Evolutionary conservation across 495 filamentous ascomycete genomes (phyloP), one percentile per base, ranked within the genome.

Genomic region (Podospora sp.): DNA sequence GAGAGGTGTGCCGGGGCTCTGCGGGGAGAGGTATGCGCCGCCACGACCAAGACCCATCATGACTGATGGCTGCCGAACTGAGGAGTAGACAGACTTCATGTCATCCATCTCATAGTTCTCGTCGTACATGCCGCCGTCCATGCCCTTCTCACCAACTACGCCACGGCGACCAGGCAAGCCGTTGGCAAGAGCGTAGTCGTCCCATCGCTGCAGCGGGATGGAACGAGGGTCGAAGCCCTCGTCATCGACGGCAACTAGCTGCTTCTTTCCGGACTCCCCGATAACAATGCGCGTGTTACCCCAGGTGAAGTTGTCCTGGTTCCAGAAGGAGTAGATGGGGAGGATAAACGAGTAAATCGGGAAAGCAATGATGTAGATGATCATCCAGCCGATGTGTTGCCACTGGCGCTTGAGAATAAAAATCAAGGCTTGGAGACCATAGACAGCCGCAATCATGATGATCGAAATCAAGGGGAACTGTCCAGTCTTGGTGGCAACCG

Each of bases 311-410:
- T 99, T 92, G 80, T 99, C 95, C 77, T 97, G 93, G 74, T 96
- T 94, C 95, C 95, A 99, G 88, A 99, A 99, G 0, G 95, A 96
- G 82, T 97, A 99, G 71, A 99, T 79, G 0, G 95, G 95, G 7
- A 99, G 86, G 63, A 97, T 74, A 73, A 99, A 93, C 18, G 89
- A 94, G 81, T 93, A 97, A 71, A 99, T 90, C 0, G 96, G 96
- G 84, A 91, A 97, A 0, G 95, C 96, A 8, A 93, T 71, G 68
- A 99, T 84, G 77, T 99, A 99, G 73, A 99, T 98, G 73, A 98
- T 90, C 92, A 99, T 97, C 95, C 95, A 99, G 56, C 95, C 95
- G 51, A 99, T 84, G 73, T 97, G 93, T 76, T 99, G 92, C 95
- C 95, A 99, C 78, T 98, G 92, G 14, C 96, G 86, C 78, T 94